Percentiles rank a stretch among this genome's conserved stretches.
Evolutionary conservation across 495 filamentous ascomycete species (phyloP).

Genomic region (Gamarada debralockiae): DNA sequence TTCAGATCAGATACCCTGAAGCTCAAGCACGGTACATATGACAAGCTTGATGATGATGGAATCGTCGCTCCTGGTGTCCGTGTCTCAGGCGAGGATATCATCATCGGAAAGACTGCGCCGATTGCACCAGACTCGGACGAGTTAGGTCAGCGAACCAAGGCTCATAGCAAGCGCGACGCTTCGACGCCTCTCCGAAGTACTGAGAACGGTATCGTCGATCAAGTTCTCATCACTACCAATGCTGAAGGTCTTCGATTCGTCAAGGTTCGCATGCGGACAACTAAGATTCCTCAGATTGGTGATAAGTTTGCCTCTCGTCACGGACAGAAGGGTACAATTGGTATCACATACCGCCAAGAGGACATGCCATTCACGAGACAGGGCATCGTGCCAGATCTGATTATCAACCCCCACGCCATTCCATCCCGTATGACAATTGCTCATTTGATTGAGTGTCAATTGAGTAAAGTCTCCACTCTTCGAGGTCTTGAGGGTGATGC

Average conservation of each 20-base stretch:
- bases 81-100: slow-evolving; percentile 96
- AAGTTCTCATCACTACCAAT: slow-evolving; percentile 89
- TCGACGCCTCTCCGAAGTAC: slow-evolving; percentile 93
- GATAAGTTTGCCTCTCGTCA: slow-evolving; percentile 99
- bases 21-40: slow-evolving; percentile 93
- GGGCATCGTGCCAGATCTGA: slow-evolving; percentile 88
- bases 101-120: slow-evolving; percentile 97
- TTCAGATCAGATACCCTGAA: slow-evolving; percentile 80
- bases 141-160: slow-evolving; percentile 82
- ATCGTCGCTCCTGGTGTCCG: slow-evolving; percentile 89
- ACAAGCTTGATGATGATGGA: slow-evolving; percentile 95
- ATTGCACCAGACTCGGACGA: slow-evolving; percentile 90
- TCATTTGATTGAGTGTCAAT: slow-evolving; percentile 97
- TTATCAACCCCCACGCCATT: slow-evolving; percentile 99
- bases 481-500: slow-evolving; percentile 94
- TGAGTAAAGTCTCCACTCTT: slow-evolving; percentile 89
- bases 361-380: slow-evolving; percentile 98
- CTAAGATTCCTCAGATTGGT: slow-evolving; percentile 96
- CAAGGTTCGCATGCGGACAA: slow-evolving; percentile 95
- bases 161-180: slow-evolving; percentile 89
- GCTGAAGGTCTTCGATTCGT: slow-evolving; percentile 87
- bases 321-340: slow-evolving; percentile 98
- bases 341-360: slow-evolving; percentile 94
- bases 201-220: slow-evolving; percentile 93
- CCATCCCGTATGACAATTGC: slow-evolving; percentile 99